phyloP scores from a whole-genome alignment of 306 rosid genomes.

The Glycine latifolia region DNA sequence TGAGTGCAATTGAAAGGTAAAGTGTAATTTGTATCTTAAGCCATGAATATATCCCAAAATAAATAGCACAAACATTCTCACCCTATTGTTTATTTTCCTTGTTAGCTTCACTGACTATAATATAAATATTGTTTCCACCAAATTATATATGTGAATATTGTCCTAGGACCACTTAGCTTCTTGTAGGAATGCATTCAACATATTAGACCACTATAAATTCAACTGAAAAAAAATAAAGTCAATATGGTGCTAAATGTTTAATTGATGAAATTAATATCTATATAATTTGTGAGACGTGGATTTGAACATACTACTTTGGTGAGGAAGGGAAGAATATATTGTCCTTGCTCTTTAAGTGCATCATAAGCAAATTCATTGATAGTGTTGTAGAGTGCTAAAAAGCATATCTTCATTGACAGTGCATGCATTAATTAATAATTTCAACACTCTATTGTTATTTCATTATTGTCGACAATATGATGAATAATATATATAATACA shows the following conservation, averaged over 20 bases:
- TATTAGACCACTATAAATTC: constrained; percentile 56
- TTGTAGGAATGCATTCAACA: constrained; percentile 62
- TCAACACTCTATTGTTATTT: no score
- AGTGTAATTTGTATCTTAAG: no score
- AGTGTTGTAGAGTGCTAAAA: constrained; percentile 70
- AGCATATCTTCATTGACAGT: constrained; percentile 63
- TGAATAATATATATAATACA: no score
- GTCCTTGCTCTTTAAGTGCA: constrained; percentile 50
- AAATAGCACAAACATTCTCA: no score
- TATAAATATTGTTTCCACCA: no score
- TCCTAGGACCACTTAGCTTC: constrained; percentile 60
- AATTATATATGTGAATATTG: neutral
- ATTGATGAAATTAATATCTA: no score
- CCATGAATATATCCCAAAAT: no score
- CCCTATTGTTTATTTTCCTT: no score
- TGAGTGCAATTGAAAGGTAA: no score
- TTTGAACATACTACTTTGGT: constrained; percentile 50
- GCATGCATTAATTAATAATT: neutral
- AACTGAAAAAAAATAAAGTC: neutral
- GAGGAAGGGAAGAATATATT: constrained; percentile 55
- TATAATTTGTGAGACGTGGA: no score
- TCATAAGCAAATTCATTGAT: constrained; percentile 64
- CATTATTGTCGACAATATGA: no score
- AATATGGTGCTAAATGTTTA: neutral
- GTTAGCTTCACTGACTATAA: no score